Percentiles rank a stretch among this genome's conserved stretches.
These are phyloP conservation scores for Podospora comata DNA, from an alignment of 495 filamentous ascomycete genomes.

Conservation along the genomic window DNA sequence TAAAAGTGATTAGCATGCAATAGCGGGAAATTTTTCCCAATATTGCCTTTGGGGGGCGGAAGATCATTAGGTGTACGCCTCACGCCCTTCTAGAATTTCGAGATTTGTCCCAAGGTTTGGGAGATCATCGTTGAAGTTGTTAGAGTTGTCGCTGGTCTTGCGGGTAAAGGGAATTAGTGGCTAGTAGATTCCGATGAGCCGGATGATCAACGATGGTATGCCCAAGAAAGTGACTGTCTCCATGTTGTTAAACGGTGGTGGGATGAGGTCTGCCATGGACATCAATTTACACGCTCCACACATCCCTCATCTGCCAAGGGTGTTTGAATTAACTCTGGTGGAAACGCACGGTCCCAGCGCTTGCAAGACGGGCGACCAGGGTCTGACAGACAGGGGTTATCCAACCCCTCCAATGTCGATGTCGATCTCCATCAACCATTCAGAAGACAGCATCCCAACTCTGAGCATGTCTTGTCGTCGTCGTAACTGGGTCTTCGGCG, in stretches of 20 bases:
- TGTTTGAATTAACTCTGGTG: neutral
- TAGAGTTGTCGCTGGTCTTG: neutral
- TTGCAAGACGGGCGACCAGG: conserved; percentile 18
- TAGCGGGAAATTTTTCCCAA: conserved; percentile 18
- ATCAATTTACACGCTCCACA: neutral
- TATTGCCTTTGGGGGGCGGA: neutral
- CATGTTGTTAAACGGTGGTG: neutral
- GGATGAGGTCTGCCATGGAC: neutral
- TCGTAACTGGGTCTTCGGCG: conserved; percentile 19
- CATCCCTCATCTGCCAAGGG: conserved; percentile 6
- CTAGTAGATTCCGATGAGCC: neutral
- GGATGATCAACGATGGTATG: neutral
- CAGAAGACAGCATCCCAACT: conserved; percentile 9
- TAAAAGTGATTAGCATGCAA: neutral
- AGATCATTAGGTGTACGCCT: neutral
- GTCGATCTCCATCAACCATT: conserved; percentile 19
- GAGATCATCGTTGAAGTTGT: neutral
- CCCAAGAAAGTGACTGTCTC: neutral
- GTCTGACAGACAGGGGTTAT: conserved; percentile 25
- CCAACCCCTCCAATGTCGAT: conserved; percentile 20
- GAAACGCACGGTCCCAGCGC: conserved; percentile 24
- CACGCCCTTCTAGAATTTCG: neutral
- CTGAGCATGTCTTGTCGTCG: conserved; percentile 13
- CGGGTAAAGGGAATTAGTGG: neutral
- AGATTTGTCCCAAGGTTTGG: neutral